A percentile compares a stretch with the other conserved stretches of the same genome.
These are phyloP conservation scores for Pleurotus citrinopileatus DNA, from an alignment of 768 basidiomycete genomes.

Conservation along the genomic window DNA sequence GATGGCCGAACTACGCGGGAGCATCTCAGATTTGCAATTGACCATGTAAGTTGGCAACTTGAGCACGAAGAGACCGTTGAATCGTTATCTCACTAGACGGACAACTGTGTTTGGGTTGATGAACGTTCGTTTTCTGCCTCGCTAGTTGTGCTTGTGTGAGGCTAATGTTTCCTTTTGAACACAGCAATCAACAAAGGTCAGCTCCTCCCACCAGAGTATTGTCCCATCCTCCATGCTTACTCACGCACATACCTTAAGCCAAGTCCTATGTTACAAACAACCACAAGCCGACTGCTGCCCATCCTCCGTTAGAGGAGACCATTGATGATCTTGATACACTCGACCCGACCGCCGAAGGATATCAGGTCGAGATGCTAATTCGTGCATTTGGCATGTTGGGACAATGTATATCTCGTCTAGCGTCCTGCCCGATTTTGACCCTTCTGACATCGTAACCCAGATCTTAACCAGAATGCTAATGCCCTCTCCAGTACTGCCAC, in stretches of 20 bases:
- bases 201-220: too few relatives aligned
- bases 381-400: slow-evolving; percentile 1
- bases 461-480: not conserved
- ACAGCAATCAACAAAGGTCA: not conserved
- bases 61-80: not conserved
- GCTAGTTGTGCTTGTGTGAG: too few relatives aligned
- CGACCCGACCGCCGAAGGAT: not conserved
- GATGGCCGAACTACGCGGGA: not conserved
- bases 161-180: too few relatives aligned
- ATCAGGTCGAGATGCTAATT: not conserved
- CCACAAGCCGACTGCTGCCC: not conserved
- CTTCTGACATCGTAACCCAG: not conserved
- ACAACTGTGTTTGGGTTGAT: not conserved
- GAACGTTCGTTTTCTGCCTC: not conserved
- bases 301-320: not conserved
- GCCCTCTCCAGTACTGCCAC: not conserved
- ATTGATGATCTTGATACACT: not conserved
- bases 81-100: not conserved
- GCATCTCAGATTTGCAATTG: not conserved
- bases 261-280: slow-evolving; percentile 1
- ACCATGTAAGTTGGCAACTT: not conserved
- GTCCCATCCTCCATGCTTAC: too few relatives aligned
- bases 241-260: too few relatives aligned
- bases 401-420: not conserved
- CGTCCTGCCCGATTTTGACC: too few relatives aligned